A percentile compares a stretch with the other conserved stretches of the same genome.
These are phyloP conservation scores for Lathyrus aphaca DNA, from an alignment of 306 rosid genomes.

Conservation along the genomic window DNA sequence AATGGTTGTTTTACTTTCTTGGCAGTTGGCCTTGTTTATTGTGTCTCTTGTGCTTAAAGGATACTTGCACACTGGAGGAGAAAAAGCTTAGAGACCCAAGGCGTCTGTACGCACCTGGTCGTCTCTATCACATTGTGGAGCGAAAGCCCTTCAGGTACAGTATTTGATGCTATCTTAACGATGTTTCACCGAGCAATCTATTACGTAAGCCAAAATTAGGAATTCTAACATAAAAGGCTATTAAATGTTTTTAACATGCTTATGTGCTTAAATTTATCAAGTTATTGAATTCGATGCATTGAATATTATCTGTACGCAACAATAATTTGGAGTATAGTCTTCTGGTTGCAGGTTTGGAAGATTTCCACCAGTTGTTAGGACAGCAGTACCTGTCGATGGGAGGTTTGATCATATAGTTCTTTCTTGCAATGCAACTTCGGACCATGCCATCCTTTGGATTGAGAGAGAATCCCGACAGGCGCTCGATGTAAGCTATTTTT, in stretches of 20 bases:
- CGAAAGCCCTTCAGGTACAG: conserved; percentile 89
- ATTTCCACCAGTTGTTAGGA: conserved; percentile 89
- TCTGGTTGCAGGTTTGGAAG: conserved; percentile 72
- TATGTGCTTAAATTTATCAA: conserved; percentile 11
- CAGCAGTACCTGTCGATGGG: conserved; percentile 98
- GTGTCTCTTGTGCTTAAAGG: conserved; percentile 86
- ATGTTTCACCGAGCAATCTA: conserved; percentile 7
- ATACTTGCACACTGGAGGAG: conserved; percentile 89
- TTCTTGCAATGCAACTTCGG: conserved; percentile 85
- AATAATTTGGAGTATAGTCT: conserved; percentile 40
- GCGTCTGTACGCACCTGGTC: conserved; percentile 93
- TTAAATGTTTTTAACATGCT: background rate
- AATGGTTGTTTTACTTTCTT: conserved; percentile 31
- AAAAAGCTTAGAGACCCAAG: conserved; percentile 89
- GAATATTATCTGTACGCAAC: conserved; percentile 25
- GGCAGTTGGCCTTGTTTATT: conserved; percentile 93
- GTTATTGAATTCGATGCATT: conserved; percentile 6
- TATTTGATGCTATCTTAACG: conserved; percentile 30
- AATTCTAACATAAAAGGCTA: conserved; percentile 11
- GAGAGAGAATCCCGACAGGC: conserved; percentile 88
- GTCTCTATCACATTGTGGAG: conserved; percentile 95
- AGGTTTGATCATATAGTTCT: conserved; percentile 92
- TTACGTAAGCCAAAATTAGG: conserved; percentile 9
- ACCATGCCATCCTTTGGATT: conserved; percentile 90
- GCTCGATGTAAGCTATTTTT: conserved; percentile 63